Base-by-base conservation (phyloP, 768 basidiomycete genomes). In the Cystoderma amianthinum region DNA sequence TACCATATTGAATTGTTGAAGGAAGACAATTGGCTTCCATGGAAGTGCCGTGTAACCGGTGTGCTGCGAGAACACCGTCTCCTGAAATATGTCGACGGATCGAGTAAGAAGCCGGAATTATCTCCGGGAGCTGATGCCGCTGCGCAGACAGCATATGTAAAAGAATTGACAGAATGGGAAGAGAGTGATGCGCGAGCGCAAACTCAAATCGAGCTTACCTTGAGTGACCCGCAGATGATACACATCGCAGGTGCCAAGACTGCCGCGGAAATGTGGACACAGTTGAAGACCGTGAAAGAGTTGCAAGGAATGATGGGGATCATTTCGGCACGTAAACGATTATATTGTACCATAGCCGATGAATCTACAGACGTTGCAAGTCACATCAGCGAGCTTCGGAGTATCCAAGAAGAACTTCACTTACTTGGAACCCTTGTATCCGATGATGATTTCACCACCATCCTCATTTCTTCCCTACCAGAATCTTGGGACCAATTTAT, bases 371-470 rank as follows among this genome's bases (percentile, higher is more conserved):
- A 57, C 25, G 58, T 61, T 53, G 42, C 46, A 3, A 44, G 48
- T n/a, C 54, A 61, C 22, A 51, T 59, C 11, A 42, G 51, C 9
- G 47, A 50, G 18, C 41, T 59, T 7, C 45, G 47, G 9, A 34
- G 51, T 15, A 30, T 56, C 4, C 54, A 62, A 41, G 57, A 54
- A 24, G 51, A 58, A 43, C 39, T 57, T 9, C 54, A 55, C 25
- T 10, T 50, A 1, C 52, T 59, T 45, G 56, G 45, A 7, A 58
- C 41, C 35, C 37, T 38, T 7, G 43, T 60, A 12, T 11, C 43
- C 1, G 60, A 62, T 46, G 53, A 58, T 32, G 60, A 60, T 42
- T 58, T 62, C 32, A 41, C 51, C 4, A 58, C 57, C 52, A 56
- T 61, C n/a, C 35, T 59, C 1, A 45, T 59, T 19, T 57, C 56